Conservation (phyloP, 495 filamentous ascomycete species). For the Venustampulla echinocandica region DNA sequence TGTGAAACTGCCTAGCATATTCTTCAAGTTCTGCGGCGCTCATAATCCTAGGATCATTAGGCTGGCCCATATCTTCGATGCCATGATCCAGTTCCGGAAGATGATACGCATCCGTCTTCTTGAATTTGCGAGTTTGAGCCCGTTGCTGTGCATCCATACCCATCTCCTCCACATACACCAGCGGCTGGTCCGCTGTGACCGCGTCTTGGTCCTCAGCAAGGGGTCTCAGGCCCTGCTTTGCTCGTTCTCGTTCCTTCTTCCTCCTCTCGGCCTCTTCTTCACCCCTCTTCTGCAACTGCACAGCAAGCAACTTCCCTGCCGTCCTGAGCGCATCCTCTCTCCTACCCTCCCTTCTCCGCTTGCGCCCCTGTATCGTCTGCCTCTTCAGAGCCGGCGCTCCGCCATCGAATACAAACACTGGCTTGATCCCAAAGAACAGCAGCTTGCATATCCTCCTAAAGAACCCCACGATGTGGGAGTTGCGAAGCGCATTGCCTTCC, state of each 20-base stretch:
- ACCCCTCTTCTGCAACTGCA: conserved; percentile 82
- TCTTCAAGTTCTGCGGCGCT: conserved; percentile 84
- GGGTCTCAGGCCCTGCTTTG: conserved; percentile 10
- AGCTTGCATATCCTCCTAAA: conserved; percentile 97
- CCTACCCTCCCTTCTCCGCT: conserved; percentile 74
- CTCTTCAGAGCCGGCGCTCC: conserved; percentile 87
- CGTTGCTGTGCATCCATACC: conserved; percentile 73
- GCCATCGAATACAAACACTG: conserved; percentile 97
- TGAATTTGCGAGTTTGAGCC: conserved; percentile 65
- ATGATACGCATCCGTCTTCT: conserved; percentile 89
- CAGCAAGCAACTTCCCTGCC: conserved; percentile 78
- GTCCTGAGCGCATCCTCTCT: conserved; percentile 88
- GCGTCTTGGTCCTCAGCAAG: conserved; percentile 49
- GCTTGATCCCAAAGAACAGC: conserved; percentile 90
- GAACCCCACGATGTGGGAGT: conserved; percentile 92
- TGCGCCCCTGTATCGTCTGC: conserved; percentile 74
- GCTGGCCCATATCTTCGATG: conserved; percentile 75
- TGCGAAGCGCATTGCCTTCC: conserved; percentile 92
- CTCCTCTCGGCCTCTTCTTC: conserved; percentile 72
- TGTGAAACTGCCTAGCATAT: conserved; percentile 84
- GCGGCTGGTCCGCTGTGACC: conserved; percentile 49
- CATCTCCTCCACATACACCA: conserved; percentile 84
- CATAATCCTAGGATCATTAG: conserved; percentile 92
- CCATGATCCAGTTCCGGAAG: conserved; percentile 71
- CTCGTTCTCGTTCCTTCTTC: conserved; percentile 33